A percentile compares a stretch with the other conserved stretches of the same genome.
Conservation (phyloP, 768 basidiomycete species). For the Pisolithus tinctorius region DNA sequence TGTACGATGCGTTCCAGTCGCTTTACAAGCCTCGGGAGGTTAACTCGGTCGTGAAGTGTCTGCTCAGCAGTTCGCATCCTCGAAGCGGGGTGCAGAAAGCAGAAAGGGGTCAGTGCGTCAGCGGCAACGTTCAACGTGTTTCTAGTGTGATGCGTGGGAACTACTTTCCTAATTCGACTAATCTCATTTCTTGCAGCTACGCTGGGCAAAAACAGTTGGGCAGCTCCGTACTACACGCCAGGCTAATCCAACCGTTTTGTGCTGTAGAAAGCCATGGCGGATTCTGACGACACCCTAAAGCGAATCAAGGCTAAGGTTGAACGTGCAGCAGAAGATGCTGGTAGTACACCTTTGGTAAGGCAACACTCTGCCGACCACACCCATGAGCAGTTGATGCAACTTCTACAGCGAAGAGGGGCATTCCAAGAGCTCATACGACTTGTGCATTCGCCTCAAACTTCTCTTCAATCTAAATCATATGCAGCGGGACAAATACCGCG, state of each 20-base stretch:
- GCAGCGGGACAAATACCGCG: constrained; percentile 50
- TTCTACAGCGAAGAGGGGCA: constrained; percentile 42
- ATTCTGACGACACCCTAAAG: constrained; percentile 12
- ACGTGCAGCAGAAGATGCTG: constrained; percentile 35
- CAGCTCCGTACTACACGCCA: not conserved
- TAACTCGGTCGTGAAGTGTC: constrained; percentile 55
- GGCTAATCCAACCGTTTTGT: not conserved
- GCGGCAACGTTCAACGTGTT: not conserved
- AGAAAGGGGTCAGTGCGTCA: not conserved
- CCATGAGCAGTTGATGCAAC: constrained; percentile 5
- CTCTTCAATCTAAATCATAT: constrained; percentile 39
- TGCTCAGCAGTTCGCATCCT: constrained; percentile 27
- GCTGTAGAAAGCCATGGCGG: constrained; percentile 11
- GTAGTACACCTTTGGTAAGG: constrained; percentile 34
- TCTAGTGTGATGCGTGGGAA: constrained; percentile 12
- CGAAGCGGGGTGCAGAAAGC: constrained; percentile 2
- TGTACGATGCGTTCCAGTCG: constrained; percentile 51
- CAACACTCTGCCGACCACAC: not conserved
- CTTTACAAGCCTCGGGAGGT: constrained; percentile 54
- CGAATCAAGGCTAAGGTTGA: constrained; percentile 33
- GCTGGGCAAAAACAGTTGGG: not conserved
- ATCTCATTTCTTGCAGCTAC: not conserved
- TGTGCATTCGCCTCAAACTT: constrained; percentile 39
- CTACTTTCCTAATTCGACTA: constrained; percentile 13
- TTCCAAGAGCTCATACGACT: constrained; percentile 49